These are phyloP conservation scores for Salix udensis DNA, from an alignment of 345 rosid genomes.

Conservation along the genomic window DNA sequence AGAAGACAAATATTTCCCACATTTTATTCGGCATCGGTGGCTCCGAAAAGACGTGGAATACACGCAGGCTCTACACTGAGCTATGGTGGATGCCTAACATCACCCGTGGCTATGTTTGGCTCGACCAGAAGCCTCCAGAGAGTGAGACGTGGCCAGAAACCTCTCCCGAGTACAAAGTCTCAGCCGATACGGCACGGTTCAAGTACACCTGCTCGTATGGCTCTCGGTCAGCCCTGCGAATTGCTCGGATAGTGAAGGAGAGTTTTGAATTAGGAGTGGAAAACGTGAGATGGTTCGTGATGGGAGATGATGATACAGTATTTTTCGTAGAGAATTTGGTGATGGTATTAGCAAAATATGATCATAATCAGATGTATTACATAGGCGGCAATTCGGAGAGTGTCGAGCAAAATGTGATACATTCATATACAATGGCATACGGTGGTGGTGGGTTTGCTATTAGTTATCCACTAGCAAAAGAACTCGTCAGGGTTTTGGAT, in stretches of 20 bases:
- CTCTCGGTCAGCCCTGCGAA: constrained; percentile 63
- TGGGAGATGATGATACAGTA: constrained; percentile 94
- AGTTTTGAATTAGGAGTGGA: constrained; percentile 63
- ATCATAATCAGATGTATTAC: constrained; percentile 87
- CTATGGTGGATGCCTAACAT: constrained; percentile 77
- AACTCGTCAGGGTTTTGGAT: constrained; percentile 67
- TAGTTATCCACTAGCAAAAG: constrained; percentile 66
- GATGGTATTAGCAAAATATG: constrained; percentile 59
- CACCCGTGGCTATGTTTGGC: constrained; percentile 82
- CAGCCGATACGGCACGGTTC: constrained; percentile 61
- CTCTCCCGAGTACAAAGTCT: constrained; percentile 62
- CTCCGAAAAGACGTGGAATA: constrained; percentile 69
- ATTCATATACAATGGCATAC: constrained; percentile 79
- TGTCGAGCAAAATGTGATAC: constrained; percentile 72
- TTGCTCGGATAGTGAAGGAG: constrained; percentile 79
- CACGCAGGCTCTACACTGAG: constrained; percentile 55
- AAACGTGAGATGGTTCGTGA: constrained; percentile 83
- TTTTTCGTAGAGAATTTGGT: constrained; percentile 75
- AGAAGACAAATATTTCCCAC: constrained; percentile 55
- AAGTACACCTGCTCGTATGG: constrained; percentile 66
- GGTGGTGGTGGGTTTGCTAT: constrained; percentile 91
- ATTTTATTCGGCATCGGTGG: constrained; percentile 77
- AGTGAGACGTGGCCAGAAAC: constrained; percentile 39
- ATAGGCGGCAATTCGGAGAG: constrained; percentile 82
- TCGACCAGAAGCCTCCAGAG: constrained; percentile 51